Base-by-base conservation (phyloP, 345 rosid genomes). In the Capsella bursapastoris region DNA sequence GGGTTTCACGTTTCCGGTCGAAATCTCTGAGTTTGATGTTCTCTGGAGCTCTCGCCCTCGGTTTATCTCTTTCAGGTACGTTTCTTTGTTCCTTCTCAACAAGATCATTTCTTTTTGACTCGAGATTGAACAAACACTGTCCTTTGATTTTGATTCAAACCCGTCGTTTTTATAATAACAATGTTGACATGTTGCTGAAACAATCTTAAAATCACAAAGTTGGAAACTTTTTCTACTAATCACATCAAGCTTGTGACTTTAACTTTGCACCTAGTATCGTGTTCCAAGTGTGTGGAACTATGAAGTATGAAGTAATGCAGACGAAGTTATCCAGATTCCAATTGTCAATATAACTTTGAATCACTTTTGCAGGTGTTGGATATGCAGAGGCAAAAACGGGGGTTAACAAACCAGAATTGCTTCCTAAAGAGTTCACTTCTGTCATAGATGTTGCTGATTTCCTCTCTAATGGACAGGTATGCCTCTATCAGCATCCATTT, bases 391-490 rank as follows among this genome's bases (percentile, higher is more conserved):
- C 94, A 7, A 93, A 88, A 78, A 84, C 81, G 5, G 96, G 98
- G 29, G 97, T 91, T 14, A 91, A 94, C 87, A 89, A 91, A 83
- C 98, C 97, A 38, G 97, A 89, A 69, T 81, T 94, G 81, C 95
- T 94, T 32, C 97, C 97, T 55, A 81, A 76, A 74, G 92, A 89
- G 82, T 94, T 84, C 85, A 82, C 91, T 66, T 55, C 95, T 6
- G 95, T 89, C 8, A 91, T 94, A 61, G 97, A 94, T 81, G 95
- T 86, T 3, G 96, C 97, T 8, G 97, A 89, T 14, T 89, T 94
- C 78, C 97, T 94, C 71, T 94, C 97, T 28, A 87, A 86, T 71
- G 98, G 97, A 79, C 98, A 94, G 93, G 96, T 51, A 50, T 44
- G 55, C 14, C 3, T 28, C 3, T 41, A 13, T 7, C 66, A 61